Evolutionary conservation across 306 rosid genomes (phyloP).

Genomic region (Cicer yamashitae): DNA sequence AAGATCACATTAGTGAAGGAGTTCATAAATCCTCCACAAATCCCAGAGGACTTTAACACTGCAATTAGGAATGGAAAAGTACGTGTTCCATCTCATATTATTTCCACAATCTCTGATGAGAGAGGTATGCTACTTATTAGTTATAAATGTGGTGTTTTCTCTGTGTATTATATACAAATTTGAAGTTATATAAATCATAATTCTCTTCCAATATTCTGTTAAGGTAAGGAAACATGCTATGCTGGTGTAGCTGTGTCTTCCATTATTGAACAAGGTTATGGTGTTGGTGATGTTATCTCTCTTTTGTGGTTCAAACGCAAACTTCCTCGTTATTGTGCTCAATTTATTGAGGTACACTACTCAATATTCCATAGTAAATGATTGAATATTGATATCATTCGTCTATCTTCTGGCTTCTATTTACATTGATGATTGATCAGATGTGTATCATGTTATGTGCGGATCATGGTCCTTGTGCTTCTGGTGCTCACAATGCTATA

Average conservation of each 20-base stretch:
- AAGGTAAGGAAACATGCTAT: constrained; percentile 99
- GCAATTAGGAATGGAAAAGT: constrained; percentile 98
- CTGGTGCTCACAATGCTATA: background rate
- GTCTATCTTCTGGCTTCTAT: background rate
- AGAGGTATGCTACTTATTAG: constrained; percentile 63
- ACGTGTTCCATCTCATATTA: constrained; percentile 95
- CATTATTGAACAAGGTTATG: constrained; percentile 86
- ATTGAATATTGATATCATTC: too few species aligned
- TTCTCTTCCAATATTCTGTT: constrained; percentile 43
- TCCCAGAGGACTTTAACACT: constrained; percentile 88
- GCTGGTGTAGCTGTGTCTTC: constrained; percentile 99
- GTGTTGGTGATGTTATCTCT: constrained; percentile 97
- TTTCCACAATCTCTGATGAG: constrained; percentile 98
- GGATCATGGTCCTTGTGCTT: constrained; percentile 31
- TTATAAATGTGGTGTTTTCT: background rate
- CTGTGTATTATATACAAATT: constrained; percentile 18
- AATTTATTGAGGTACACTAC: constrained; percentile 81
- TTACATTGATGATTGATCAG: constrained; percentile 53
- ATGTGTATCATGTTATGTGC: constrained; percentile 98
- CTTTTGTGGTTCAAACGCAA: constrained; percentile 98
- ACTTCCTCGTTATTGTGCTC: constrained; percentile 95
- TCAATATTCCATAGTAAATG: background rate
- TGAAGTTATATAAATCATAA: constrained; percentile 31
- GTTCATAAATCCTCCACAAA: constrained; percentile 76
- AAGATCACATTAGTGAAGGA: constrained; percentile 82